Base-by-base conservation (phyloP, 2,329 filamentous ascomycete species). In the Calonectria leucothoes region DNA sequence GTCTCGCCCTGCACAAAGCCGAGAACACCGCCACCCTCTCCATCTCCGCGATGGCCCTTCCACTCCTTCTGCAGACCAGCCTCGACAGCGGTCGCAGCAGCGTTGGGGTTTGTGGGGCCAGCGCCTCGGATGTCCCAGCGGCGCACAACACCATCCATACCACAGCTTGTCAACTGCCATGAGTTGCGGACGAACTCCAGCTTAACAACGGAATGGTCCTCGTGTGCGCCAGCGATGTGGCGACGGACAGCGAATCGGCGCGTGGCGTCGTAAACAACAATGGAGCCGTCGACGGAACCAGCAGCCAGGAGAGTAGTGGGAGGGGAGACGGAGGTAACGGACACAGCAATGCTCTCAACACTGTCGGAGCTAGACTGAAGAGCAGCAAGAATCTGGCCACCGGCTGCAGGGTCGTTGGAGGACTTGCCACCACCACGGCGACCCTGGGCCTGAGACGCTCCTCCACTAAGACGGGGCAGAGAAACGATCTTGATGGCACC, bases 131-230 rank as follows among this genome's bases (percentile, higher is more conserved):
- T 82, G 85, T 99, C 96, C 97, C 97, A 99, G 73, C 96, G 89
- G 80, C 95, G 89, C 25, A 99, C 91, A 0, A 96, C 95, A 23
- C 97, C 96, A 81, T 99, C 97, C 89, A 98, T 95, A 11, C 97
- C 97, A 78, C 93, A 96, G 76, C 92, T 95, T 2, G 96, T 98
- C 67, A 98, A 87, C 74, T 97, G 82, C 92, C 91, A 96, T 76
- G 80, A 82, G 77, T 85, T 83, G 82, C 88, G 88, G 72, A 98
- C 91, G 81, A 98, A 99, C 73, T 98, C 95, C 6, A 98, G 92
- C 85, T 97, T 96, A 74, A 98, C 96, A 25, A 99, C 95, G 1
- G 95, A 93, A 80, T 94, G 93, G n/a, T 95, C 94, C 76, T 96
- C 94, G 83, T 98, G 96, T 1, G 95, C 96, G 64, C 94, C 93